Conservation (phyloP, 257 asterid species). For the Eucommia ulmoides region DNA sequence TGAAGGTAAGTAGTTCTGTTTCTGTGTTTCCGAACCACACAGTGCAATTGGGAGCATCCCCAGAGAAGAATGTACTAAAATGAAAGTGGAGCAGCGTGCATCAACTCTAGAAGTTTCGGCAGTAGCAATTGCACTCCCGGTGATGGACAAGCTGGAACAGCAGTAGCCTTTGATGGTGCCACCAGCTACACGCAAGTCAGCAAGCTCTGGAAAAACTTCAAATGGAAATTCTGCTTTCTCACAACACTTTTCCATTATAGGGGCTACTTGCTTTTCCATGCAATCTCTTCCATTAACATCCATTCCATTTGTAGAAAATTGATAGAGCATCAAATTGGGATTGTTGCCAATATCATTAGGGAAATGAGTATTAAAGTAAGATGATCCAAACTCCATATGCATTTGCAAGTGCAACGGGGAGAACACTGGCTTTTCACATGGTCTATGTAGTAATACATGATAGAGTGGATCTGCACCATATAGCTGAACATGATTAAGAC, state of each 20-base stretch:
- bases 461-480: too few species aligned
- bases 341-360: too few species aligned
- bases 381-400: too few species aligned
- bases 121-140: slow-evolving; percentile 63
- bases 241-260: slow-evolving; percentile 92
- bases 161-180: slow-evolving; percentile 94
- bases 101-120: slow-evolving; percentile 96
- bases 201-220: slow-evolving; percentile 82
- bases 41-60: slow-evolving; percentile 85
- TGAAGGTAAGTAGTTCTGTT: slow-evolving; percentile 78
- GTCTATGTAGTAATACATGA: too few species aligned
- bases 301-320: too few species aligned
- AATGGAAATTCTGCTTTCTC: slow-evolving; percentile 97
- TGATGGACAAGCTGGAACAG: slow-evolving; percentile 71
- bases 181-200: slow-evolving; percentile 62
- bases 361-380: too few species aligned
- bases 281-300: slow-evolving; percentile 73
- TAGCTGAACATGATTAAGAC: too few species aligned
- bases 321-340: too few species aligned
- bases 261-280: slow-evolving; percentile 95
- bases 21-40: slow-evolving; percentile 88
- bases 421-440: too few species aligned
- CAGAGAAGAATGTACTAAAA: slow-evolving; percentile 84
- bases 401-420: too few species aligned
- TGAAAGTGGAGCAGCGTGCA: slow-evolving; percentile 86